Conservation (phyloP, 768 basidiomycete genomes). For the Auricularia auricula-judae region DNA sequence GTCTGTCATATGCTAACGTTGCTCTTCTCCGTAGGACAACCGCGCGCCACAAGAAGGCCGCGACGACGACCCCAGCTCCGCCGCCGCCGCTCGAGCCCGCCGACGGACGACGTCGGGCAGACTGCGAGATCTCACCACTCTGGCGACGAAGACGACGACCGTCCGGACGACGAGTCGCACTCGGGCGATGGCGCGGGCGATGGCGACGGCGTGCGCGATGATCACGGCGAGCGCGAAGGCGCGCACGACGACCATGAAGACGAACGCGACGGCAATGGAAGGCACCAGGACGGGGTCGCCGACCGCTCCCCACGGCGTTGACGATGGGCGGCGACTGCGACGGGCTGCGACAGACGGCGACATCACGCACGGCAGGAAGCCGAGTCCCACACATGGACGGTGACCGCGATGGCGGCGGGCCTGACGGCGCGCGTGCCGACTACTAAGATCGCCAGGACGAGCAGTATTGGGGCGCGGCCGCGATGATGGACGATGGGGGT, state of each 20-base stretch:
- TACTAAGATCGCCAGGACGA: too few relatives aligned
- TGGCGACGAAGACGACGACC: constrained; percentile 3
- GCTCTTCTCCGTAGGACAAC: not conserved
- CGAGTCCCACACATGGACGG: too few relatives aligned
- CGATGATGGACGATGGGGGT: too few relatives aligned
- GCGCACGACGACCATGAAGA: constrained; percentile 37
- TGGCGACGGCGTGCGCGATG: constrained; percentile 32
- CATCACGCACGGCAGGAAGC: too few relatives aligned
- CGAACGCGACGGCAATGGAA: constrained; percentile 21
- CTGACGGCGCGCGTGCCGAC: too few relatives aligned
- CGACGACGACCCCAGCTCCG: constrained; percentile 4
- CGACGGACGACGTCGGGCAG: constrained; percentile 57
- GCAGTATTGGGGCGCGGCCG: too few relatives aligned
- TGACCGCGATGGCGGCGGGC: too few relatives aligned
- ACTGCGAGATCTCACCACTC: constrained; percentile 8
- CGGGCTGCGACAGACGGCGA: too few relatives aligned
- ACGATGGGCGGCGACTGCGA: too few relatives aligned
- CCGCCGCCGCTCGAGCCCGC: constrained; percentile 29
- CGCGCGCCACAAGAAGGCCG: not conserved
- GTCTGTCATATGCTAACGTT: too few relatives aligned
- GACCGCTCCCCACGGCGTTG: too few relatives aligned
- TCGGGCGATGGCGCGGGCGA: constrained; percentile 36
- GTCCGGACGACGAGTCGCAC: constrained; percentile 41
- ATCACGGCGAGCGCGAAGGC: constrained; percentile 14
- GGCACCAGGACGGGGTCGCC: too few relatives aligned